Base-by-base conservation (phyloP, 1,284 basidiomycete species). In the Thecaphora frezii region DNA sequence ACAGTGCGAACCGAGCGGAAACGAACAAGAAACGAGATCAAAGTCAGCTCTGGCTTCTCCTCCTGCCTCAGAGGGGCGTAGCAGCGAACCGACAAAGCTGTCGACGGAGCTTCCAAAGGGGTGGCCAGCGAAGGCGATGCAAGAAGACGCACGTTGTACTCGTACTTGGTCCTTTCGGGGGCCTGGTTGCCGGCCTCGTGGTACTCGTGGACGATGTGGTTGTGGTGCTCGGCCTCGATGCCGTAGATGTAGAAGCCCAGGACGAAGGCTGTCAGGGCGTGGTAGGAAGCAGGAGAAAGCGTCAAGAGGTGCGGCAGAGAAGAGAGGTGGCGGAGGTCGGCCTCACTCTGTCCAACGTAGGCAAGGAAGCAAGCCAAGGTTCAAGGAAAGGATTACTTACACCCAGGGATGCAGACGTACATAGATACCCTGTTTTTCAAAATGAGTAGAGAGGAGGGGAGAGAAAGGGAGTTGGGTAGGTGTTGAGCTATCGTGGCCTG, bases 201-300 rank as follows among this genome's bases (percentile, higher is more conserved):
- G 59, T 61, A 67, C 44, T 69, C 61, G 65, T 76, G 71, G 33
- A 64, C 59, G 26, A 54, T 55, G 69, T 76, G 73, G 56, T 65
- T 56, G 51, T 54, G 44, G 66, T 76, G 73, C 54, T 70, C 67
- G 45, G 67, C 58, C 47, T 76, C 73, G 42, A 76, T 67, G 28
- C 69, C 66, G 67, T 74, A 76, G 61, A 73, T 73, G 67, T 76
- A 74, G 21, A 69, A 71, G 28, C 58, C 73, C 10, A 76, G 48
- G 18, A 73, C 71, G 48, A 66, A 58, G 25, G 69, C 69, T 69
- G 49, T 18, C 22, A 16, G 33, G 21, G 16, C 5, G 5, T 8
- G 26, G 25, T 39, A 10, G 25, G 16, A 46, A 54, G 23, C 4
- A 21, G 24, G 25, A 51, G 37, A 51, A 25, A 23, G 13, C 10